Percentiles rank a stretch among this genome's conserved stretches.
These are phyloP conservation scores for Penicillium psychrofluorescens DNA, from an alignment of 495 filamentous ascomycete genomes.

Conservation along the genomic window DNA sequence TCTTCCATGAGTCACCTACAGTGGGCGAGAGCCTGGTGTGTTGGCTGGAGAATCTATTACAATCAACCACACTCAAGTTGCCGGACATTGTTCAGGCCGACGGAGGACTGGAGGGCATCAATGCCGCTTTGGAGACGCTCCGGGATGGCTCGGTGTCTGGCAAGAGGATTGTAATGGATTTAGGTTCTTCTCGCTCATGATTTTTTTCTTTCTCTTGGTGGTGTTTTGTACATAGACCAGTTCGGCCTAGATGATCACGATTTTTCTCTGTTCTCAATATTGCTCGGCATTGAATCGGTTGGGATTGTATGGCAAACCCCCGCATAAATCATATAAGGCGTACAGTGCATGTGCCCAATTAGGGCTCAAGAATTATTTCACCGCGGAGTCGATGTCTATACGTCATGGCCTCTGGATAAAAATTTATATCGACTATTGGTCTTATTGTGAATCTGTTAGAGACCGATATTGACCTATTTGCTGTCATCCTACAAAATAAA, in stretches of 20 bases:
- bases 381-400: slow-evolving; percentile 8
- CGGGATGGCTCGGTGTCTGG: slow-evolving; percentile 49
- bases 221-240: too few species aligned
- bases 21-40: slow-evolving; percentile 48
- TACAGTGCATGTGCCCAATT: slow-evolving; percentile 11
- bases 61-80: slow-evolving; percentile 35
- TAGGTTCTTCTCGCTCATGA: slow-evolving; percentile 8
- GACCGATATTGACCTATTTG: too few species aligned
- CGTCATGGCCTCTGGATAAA: slow-evolving; percentile 6
- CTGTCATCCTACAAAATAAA: too few species aligned
- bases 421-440: not conserved
- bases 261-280: too few species aligned
- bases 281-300: too few species aligned
- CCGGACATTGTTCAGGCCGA: slow-evolving; percentile 53
- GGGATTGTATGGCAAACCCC: not conserved
- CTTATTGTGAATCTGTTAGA: not conserved
- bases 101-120: slow-evolving; percentile 54
- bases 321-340: too few species aligned
- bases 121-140: slow-evolving; percentile 53
- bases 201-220: not conserved
- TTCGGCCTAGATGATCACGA: too few species aligned
- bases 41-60: slow-evolving; percentile 55
- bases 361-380: slow-evolving; percentile 4
- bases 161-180: slow-evolving; percentile 51
- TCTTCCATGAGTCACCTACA: slow-evolving; percentile 53